Evolutionary conservation across 2,329 filamentous ascomycete genomes (phyloP), one percentile per base, ranked within the genome.

Genomic region (Calonectria pseudoturangicola): DNA sequence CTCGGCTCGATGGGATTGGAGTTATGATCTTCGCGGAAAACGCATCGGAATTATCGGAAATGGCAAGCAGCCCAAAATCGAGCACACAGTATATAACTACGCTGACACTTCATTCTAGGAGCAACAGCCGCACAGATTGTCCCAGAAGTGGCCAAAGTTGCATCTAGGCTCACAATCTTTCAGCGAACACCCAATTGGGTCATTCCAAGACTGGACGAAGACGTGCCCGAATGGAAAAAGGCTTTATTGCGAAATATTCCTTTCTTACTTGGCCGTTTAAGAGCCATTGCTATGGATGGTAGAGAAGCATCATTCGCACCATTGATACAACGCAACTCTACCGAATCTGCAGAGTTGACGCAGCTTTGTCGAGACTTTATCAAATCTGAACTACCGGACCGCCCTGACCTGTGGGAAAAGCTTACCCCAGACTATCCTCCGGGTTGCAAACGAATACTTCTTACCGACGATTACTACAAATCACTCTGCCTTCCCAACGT

Each of bases 1-100:
- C 25, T 69, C 67, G 16, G 67, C 67, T 56, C 54, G 67, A 15
- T 69, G 67, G 67, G 67, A 69, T n/a, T 69, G 67, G 67, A 63
- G 56, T n/a, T 69, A 69, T 18, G 67, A 64, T 21, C 58, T 69
- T 4, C 56, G 25, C n/a, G 67, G 58, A 39, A 69, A 69, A 47
- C 54, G 58, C n/a, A 30, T 69, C 2, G 67, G 56, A 3, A 54
- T 69, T 43, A 63, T 69, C 25, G 67, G 67, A 13, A 69, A 69
- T 21, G 67, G 67, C 56, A 30, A 64, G 67, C 4, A 18, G 13
- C 13, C 3, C 15, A 4, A 9, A 4, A 3, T 25, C 1, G n/a
- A 48, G 4, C 21, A 1, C 21, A 5, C 2, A 7, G 1, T 9
- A 12, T 3, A 15, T 21, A 41, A 15, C 13, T 21, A 1, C 16